These are phyloP conservation scores for Solanum acaule DNA, from an alignment of 257 asterid species.

Conservation along the genomic window DNA sequence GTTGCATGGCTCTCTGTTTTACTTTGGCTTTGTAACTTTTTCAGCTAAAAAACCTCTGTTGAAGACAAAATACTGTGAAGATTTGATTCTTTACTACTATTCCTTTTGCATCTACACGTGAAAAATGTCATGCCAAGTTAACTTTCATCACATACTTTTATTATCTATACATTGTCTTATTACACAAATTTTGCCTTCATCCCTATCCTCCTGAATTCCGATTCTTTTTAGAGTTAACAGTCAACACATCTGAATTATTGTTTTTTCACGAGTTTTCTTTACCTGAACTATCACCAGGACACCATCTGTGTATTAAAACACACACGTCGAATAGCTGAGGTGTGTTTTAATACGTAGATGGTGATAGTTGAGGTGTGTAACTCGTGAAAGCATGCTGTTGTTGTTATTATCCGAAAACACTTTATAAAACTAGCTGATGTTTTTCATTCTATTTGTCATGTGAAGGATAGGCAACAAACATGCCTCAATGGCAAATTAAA, in stretches of 20 bases:
- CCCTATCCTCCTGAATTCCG: neutral
- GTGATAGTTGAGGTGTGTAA: neutral
- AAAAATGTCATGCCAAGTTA: neutral
- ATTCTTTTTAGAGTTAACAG: neutral
- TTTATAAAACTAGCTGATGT: neutral
- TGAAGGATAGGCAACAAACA: conserved; percentile 10
- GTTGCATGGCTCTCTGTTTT: conserved; percentile 19
- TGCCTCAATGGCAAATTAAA: conserved; percentile 29
- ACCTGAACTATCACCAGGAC: neutral
- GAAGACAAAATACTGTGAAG: conserved; percentile 1
- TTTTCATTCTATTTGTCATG: neutral
- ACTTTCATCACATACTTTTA: neutral
- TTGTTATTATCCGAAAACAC: neutral
- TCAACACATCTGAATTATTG: neutral
- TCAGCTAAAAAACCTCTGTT: neutral
- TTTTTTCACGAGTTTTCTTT: neutral
- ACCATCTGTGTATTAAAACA: neutral
- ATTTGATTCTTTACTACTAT: conserved; percentile 7
- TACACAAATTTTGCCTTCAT: neutral
- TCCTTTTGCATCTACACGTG: conserved; percentile 3
- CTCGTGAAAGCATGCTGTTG: neutral
- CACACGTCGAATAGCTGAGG: neutral
- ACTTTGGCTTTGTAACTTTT: conserved; percentile 6
- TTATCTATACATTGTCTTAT: neutral
- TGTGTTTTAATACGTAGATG: neutral